Percentiles rank a stretch among this genome's conserved stretches.
phyloP scores from a whole-genome alignment of 768 basidiomycete genomes.

The Mycena capillaripes region DNA sequence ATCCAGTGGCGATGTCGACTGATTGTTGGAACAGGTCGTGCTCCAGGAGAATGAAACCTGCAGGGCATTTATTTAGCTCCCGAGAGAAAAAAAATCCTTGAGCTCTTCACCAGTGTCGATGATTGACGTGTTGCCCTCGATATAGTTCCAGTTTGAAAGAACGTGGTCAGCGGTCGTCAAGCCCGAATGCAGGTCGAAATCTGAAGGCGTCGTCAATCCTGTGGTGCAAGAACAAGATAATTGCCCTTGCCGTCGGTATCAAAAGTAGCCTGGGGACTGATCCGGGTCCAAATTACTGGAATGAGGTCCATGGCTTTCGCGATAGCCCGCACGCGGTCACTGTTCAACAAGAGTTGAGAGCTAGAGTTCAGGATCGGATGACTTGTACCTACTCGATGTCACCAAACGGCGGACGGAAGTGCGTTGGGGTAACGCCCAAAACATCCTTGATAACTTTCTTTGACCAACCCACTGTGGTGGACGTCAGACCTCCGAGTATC shows the following conservation, averaged over 20 bases:
- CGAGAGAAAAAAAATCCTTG: not conserved
- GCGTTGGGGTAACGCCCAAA: slow-evolving; percentile 81
- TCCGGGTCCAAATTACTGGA: slow-evolving; percentile 89
- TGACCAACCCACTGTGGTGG: slow-evolving; percentile 74
- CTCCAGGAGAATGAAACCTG: slow-evolving; percentile 89
- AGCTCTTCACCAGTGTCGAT: slow-evolving; percentile 58
- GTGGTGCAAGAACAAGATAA: not conserved
- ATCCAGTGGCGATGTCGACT: slow-evolving; percentile 89
- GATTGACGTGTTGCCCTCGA: slow-evolving; percentile 71
- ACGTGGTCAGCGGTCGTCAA: slow-evolving; percentile 68
- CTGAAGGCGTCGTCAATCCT: slow-evolving; percentile 50
- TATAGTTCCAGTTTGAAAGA: slow-evolving; percentile 79
- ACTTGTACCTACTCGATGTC: slow-evolving; percentile 73
- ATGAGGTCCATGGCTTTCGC: slow-evolving; percentile 85
- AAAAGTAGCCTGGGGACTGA: slow-evolving; percentile 71
- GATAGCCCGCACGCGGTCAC: slow-evolving; percentile 90
- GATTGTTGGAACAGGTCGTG: slow-evolving; percentile 90
- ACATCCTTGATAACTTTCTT: slow-evolving; percentile 89
- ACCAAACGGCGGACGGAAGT: slow-evolving; percentile 87
- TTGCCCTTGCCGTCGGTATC: slow-evolving; percentile 71
- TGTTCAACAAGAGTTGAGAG: slow-evolving; percentile 45
- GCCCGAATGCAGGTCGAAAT: slow-evolving; percentile 87
- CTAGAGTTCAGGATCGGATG: not conserved
- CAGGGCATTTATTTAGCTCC: not conserved
- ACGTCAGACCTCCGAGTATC: not conserved